Evolutionary conservation across 495 filamentous ascomycete species (phyloP).

Genomic region (Aspergillus campestris): DNA sequence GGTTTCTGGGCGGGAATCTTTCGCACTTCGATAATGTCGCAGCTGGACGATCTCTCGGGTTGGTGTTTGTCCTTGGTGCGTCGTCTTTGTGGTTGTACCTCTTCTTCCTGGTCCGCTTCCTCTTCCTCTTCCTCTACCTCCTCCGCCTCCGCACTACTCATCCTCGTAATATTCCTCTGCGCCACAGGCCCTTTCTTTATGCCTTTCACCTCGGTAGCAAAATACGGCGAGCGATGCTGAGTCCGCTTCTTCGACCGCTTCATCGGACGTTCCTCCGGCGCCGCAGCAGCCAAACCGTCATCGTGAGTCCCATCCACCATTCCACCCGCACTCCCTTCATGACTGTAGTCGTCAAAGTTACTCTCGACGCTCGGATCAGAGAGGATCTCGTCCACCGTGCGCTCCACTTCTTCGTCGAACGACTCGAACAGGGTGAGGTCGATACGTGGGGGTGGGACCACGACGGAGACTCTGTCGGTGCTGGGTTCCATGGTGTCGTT

Average conservation of each 20-base stretch:
- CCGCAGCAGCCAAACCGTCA: background rate
- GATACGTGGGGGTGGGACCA: slow-evolving; percentile 14
- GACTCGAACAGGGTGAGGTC: slow-evolving; percentile 13
- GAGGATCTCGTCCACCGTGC: slow-evolving; percentile 18
- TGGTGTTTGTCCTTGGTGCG: too few relatives aligned
- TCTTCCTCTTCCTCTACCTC: background rate
- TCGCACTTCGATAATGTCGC: too few relatives aligned
- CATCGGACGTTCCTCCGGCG: background rate
- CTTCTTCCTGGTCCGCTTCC: background rate
- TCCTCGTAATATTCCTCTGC: background rate
- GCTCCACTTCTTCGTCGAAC: slow-evolving; percentile 10
- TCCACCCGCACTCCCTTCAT: slow-evolving; percentile 1
- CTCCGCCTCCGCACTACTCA: background rate
- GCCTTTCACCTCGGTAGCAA: background rate
- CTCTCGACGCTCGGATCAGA: slow-evolving; percentile 15
- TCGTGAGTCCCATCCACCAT: background rate
- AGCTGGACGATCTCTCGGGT: too few relatives aligned
- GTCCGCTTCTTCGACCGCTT: too few relatives aligned
- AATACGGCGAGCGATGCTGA: slow-evolving; percentile 1
- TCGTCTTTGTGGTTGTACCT: background rate
- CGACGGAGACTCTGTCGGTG: slow-evolving; percentile 8
- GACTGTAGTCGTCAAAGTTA: slow-evolving; percentile 9
- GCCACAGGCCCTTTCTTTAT: background rate
- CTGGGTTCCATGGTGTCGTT: background rate
- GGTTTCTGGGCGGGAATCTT: too few relatives aligned